A percentile compares a stretch with the other conserved stretches of the same genome.
These are phyloP conservation scores for Austroboletus novae-zelandiae DNA, from an alignment of 1,284 basidiomycete genomes.

Conservation along the genomic window DNA sequence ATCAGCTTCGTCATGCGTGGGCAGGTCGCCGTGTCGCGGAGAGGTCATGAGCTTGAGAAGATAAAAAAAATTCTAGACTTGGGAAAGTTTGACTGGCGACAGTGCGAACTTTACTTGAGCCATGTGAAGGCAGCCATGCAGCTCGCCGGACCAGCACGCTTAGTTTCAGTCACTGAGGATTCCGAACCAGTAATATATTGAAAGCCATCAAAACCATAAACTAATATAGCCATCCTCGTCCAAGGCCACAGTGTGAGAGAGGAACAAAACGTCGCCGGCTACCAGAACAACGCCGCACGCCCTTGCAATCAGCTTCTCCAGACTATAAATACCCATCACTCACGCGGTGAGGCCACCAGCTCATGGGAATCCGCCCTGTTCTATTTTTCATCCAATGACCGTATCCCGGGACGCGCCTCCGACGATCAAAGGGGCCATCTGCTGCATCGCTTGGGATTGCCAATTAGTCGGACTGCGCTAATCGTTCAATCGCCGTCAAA, in stretches of 20 bases:
- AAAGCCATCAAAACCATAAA: background rate
- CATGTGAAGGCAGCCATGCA: background rate
- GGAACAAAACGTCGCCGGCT: background rate
- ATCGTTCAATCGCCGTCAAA: no score
- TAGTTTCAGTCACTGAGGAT: background rate
- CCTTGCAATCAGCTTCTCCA: background rate
- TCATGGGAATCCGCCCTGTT: slow-evolving; percentile 1
- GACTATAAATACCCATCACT: background rate
- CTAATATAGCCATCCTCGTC: background rate
- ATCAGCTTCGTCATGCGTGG: slow-evolving; percentile 15
- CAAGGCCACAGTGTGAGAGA: background rate
- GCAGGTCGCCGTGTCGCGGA: slow-evolving; percentile 8
- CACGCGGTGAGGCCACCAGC: background rate
- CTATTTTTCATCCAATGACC: no score
- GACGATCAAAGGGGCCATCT: no score
- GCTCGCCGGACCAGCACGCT: background rate
- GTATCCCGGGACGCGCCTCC: no score
- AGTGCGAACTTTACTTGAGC: background rate
- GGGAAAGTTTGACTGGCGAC: background rate
- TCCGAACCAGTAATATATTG: background rate
- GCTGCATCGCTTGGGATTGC: no score
- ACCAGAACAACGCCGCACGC: background rate
- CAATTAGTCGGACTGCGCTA: no score
- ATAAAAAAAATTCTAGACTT: background rate
- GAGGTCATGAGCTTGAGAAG: slow-evolving; percentile 12